These are phyloP conservation scores for Hanseniaspora guilliermondii DNA, from an alignment of 805 yeast species.

Conservation along the genomic window DNA sequence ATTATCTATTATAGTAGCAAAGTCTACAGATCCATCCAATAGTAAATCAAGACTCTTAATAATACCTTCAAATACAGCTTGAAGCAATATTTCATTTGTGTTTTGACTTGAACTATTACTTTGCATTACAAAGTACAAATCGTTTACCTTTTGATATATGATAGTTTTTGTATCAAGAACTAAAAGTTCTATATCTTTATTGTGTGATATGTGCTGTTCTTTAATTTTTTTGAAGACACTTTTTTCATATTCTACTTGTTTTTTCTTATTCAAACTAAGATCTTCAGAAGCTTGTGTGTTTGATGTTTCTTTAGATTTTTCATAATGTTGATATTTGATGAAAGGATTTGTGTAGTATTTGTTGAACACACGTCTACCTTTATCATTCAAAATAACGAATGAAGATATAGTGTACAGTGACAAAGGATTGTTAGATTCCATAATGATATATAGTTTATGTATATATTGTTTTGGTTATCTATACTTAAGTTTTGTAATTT, in stretches of 20 bases:
- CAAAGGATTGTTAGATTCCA: conserved; percentile 28
- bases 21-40: conserved; percentile 54
- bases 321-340: conserved; percentile 18
- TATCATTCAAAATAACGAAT: conserved; percentile 63
- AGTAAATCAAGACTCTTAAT: conserved; percentile 71
- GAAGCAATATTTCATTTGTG: conserved; percentile 77
- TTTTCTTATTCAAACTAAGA: conserved; percentile 35
- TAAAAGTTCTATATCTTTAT: conserved; percentile 64
- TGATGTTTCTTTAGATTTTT: conserved; percentile 18
- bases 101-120: conserved; percentile 42
- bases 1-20: conserved; percentile 60
- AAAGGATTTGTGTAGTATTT: conserved; percentile 72
- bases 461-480: background rate
- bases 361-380: conserved; percentile 68
- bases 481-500: background rate
- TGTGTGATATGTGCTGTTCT: conserved; percentile 28
- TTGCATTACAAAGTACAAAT: conserved; percentile 56
- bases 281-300: conserved; percentile 16
- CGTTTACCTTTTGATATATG: conserved; percentile 77
- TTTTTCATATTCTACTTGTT: conserved; percentile 68
- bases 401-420: conserved; percentile 78
- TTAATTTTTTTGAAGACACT: conserved; percentile 61
- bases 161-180: conserved; percentile 68
- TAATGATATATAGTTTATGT: background rate
- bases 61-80: conserved; percentile 62